Evolutionary conservation across 2,329 filamentous ascomycete genomes (phyloP), one percentile per base, ranked within the genome.

Genomic region (Aspergillus ruber): DNA sequence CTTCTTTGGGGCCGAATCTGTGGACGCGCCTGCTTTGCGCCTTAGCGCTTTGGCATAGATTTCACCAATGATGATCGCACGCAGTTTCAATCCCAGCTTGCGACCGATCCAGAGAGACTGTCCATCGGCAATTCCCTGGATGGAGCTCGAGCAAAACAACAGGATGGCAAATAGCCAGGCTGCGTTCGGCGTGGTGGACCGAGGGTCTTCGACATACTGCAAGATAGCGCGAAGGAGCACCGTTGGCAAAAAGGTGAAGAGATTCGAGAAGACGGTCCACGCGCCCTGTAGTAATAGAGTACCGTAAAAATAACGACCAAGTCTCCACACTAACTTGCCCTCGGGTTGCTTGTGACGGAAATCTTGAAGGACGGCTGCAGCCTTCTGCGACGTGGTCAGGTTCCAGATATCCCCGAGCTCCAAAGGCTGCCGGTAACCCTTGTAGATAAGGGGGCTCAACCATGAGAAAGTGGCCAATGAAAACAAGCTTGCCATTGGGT

Each of bases 101-200:
- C 93, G 85, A 13, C 93, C 93, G 50, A 95, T 86, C 87, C 88
- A 98, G 0, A 98, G 77, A 7, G 89, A 88, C 66, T 93, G 87
- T 17, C 86, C 88, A 67, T 93, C 89, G 27, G 84, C 84, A 18
- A 95, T 76, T 4, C 91, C 93, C 49, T 90, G 86, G 20, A 93
- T 72, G 36, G 87, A 78, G 50, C 93, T 90, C 6, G 90, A 85
- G 36, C 90, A 76, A 36, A 95, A 91, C 6, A 98, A 80, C 2
- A 95, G 77, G 42, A 95, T 89, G 42, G 97, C 93, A 60, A 91
- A 95, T 44, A 98, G 82, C 93, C 93, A 98, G 18, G 95, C 84
- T 15, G 95, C 90, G 64, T 93, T 97, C 43, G 79, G 72, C 0
- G 93, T 90, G 0, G 85, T 85, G 3, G 76, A 74, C 1, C 81